Evolutionary conservation across 176 grass and related monocot species (phyloP).

Genomic region (Luzula sylvatica): DNA sequence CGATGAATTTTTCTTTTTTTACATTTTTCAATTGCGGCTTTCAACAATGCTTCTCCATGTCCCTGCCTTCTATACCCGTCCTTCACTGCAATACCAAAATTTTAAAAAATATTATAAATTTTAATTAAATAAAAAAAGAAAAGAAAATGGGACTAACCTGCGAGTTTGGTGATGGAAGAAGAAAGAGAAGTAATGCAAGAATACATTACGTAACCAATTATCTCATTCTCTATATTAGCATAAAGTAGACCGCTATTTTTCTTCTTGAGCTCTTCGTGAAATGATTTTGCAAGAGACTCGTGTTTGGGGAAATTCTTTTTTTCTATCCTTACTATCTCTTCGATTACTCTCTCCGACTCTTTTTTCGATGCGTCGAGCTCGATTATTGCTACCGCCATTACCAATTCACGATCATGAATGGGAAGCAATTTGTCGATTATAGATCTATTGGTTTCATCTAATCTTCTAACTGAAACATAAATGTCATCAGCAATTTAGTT

Average conservation of each 20-base stretch:
- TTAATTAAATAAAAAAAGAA: background rate
- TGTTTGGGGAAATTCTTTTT: constrained; percentile 88
- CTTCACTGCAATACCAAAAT: constrained; percentile 39
- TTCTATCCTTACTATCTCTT: constrained; percentile 60
- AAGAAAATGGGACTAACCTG: constrained; percentile 30
- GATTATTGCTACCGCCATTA: constrained; percentile 16
- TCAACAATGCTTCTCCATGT: constrained; percentile 65
- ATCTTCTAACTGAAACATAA: too few relatives aligned
- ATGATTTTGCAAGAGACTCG: constrained; percentile 65
- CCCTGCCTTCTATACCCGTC: constrained; percentile 72
- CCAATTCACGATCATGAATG: background rate
- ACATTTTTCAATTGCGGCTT: constrained; percentile 55
- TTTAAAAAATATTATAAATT: background rate
- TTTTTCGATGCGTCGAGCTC: constrained; percentile 48
- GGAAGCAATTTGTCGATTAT: too few relatives aligned
- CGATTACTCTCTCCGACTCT: constrained; percentile 27
- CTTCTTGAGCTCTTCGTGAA: constrained; percentile 58
- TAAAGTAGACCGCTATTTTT: constrained; percentile 66
- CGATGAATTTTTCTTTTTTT: constrained; percentile 45
- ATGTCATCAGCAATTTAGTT: too few relatives aligned
- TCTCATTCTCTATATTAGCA: constrained; percentile 18
- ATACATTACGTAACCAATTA: constrained; percentile 79
- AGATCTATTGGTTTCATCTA: too few relatives aligned
- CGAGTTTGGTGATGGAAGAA: constrained; percentile 83
- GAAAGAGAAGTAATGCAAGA: constrained; percentile 58